phyloP scores from a whole-genome alignment of 768 basidiomycete species.

The Boletus edulis region DNA sequence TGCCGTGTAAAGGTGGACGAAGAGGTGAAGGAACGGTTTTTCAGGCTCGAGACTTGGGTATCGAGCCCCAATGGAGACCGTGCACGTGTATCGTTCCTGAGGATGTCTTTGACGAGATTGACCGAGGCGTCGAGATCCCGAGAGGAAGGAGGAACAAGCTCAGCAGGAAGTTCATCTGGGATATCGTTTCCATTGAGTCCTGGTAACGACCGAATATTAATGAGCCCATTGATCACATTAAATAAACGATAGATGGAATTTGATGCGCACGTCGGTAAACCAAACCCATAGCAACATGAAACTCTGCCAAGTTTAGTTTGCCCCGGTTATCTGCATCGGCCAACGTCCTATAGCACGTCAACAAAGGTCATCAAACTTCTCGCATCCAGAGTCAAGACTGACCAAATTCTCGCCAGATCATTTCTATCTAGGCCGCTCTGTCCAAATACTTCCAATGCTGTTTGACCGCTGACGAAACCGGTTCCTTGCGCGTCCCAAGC shows the following conservation, averaged over 20 bases:
- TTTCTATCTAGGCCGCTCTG: slow-evolving; percentile 87
- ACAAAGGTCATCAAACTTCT: not conserved
- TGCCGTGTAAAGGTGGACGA: slow-evolving; percentile 46
- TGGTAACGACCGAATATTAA: slow-evolving; percentile 29
- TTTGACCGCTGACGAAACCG: slow-evolving; percentile 84
- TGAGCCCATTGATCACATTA: not conserved
- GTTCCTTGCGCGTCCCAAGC: slow-evolving; percentile 86
- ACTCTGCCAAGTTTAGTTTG: slow-evolving; percentile 92
- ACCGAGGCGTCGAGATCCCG: slow-evolving; percentile 88
- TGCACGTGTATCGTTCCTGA: slow-evolving; percentile 81
- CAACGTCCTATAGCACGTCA: slow-evolving; percentile 60
- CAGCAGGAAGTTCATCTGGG: slow-evolving; percentile 81
- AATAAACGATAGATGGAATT: not conserved
- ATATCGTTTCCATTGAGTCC: slow-evolving; percentile 91
- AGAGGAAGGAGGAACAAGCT: slow-evolving; percentile 90
- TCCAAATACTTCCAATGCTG: slow-evolving; percentile 90
- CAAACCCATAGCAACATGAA: slow-evolving; percentile 97
- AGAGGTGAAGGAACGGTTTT: slow-evolving; percentile 69
- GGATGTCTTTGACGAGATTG: slow-evolving; percentile 81
- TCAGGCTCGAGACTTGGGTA: slow-evolving; percentile 55
- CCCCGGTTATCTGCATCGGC: slow-evolving; percentile 94
- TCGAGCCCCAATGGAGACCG: slow-evolving; percentile 58
- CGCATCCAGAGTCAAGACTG: slow-evolving; percentile 26
- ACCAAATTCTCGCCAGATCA: slow-evolving; percentile 94
- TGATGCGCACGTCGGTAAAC: slow-evolving; percentile 85